Percentiles rank a stretch among this genome's conserved stretches.
phyloP scores from a whole-genome alignment of 2,329 filamentous ascomycete species.

The Penicillium digitatum region DNA sequence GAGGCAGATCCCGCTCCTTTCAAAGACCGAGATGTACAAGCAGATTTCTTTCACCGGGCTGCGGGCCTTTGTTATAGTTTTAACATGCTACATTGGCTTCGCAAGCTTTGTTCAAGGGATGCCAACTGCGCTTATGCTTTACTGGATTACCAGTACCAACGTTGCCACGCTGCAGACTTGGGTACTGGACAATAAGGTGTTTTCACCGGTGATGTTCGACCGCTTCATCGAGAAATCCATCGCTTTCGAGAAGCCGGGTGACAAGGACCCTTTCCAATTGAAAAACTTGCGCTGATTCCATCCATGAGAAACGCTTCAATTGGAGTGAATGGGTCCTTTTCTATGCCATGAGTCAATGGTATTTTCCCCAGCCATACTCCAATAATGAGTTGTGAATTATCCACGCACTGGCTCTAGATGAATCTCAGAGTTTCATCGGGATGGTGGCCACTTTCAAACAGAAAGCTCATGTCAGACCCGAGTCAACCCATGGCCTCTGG shows the following conservation, averaged over 20 bases:
- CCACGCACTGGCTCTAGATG: neutral
- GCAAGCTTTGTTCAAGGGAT: constrained; percentile 33
- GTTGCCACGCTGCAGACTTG: constrained; percentile 41
- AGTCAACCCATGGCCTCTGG: neutral
- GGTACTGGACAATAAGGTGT: constrained; percentile 41
- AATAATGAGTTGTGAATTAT: neutral
- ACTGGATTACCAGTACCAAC: constrained; percentile 49
- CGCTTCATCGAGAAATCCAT: constrained; percentile 36
- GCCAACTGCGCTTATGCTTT: constrained; percentile 47
- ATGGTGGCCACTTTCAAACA: neutral
- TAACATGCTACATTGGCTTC: constrained; percentile 41
- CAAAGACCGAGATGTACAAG: constrained; percentile 26
- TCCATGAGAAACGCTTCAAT: neutral
- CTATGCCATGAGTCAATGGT: neutral
- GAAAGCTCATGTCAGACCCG: neutral
- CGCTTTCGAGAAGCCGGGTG: constrained; percentile 11
- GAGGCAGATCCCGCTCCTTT: constrained; percentile 25
- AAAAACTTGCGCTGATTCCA: constrained; percentile 14
- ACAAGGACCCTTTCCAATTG: constrained; percentile 12
- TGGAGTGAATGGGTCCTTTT: neutral
- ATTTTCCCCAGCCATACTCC: neutral
- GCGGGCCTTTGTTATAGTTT: constrained; percentile 32
- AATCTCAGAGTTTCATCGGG: neutral
- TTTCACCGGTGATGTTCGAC: constrained; percentile 29
- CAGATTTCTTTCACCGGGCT: constrained; percentile 24